Evolutionary conservation across 768 basidiomycete genomes (phyloP), one percentile per base, ranked within the genome.

Genomic region (Leccinum ochraceum): DNA sequence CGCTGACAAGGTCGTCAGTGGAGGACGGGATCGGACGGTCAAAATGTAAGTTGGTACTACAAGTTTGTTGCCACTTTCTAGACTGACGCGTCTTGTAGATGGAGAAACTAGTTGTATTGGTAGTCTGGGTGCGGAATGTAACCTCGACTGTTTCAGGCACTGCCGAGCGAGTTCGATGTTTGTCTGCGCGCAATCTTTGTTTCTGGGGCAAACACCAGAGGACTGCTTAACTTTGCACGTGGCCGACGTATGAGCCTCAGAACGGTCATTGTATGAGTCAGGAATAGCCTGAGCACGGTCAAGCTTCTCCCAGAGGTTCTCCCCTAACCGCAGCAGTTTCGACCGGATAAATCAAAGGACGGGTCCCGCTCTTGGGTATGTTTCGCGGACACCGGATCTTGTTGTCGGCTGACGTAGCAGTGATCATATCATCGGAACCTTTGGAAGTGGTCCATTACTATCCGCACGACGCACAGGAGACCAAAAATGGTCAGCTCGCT

Each of bases 1-100:
- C 2, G 95, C 95, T 1, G 96, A 99, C 78, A 99, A 99, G 74
- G 84, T 98, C n/a, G 94, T 97, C 64, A 96, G 94, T 70, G 96
- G 95, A n/a, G 96, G 96, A 14, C 79, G 90, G 49, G 96, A 98
- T 76, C 85, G 86, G 67, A 89, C 86, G 20, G 86, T 98, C 11
- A 97, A 97, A 78, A 98, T 98, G 93, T 97, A 70, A 66, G 92
- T 51, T 4, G 44, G n/a, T 22, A 22, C 78, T 17, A 1, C 17
- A 13, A 10, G 7, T 55, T 17, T 6, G 3, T 34, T 16, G 6
- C 20, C 20, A 6, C 20, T 28, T 53, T 26, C 9, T 24, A 20
- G 16, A 13, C 59, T 62, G 30, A 69, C 30, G 26, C 6, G 20
- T n/a, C 20, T 4, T 61, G 6, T 54, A 74, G 72, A 64, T 74